Percentiles rank a stretch among this genome's conserved stretches.
Conservation (phyloP, 75 land plant species). For the Cunninghamia lanceolata region DNA sequence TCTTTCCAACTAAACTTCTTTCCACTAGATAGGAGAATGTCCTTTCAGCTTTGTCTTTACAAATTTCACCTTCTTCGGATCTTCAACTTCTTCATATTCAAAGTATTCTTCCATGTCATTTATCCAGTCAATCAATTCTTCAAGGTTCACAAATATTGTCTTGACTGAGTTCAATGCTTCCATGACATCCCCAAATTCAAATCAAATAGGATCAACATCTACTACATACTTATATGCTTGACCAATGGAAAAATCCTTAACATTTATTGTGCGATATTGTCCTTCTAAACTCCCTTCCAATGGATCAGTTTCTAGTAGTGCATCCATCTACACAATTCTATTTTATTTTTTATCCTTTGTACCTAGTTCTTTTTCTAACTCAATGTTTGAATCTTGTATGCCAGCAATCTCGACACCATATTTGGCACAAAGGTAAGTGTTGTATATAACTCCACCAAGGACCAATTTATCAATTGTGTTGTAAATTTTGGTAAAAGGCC, state of each 20-base stretch:
- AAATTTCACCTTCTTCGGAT: no score
- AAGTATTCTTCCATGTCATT: no score
- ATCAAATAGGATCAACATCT: slow-evolving; percentile 41
- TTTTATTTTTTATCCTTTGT: not conserved
- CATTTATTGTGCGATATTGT: slow-evolving; percentile 26
- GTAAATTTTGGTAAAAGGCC: slow-evolving; percentile 35
- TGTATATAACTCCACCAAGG: slow-evolving; percentile 43
- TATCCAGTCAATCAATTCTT: no score
- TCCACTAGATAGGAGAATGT: no score
- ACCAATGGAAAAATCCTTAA: slow-evolving; percentile 32
- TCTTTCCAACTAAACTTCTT: no score
- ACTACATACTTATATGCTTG: slow-evolving; percentile 31
- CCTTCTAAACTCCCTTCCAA: slow-evolving; percentile 28
- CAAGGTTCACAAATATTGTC: slow-evolving; percentile 14
- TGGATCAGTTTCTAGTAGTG: slow-evolving; percentile 29
- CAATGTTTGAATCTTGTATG: slow-evolving; percentile 20
- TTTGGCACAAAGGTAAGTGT: slow-evolving; percentile 46
- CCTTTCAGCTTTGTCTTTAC: no score
- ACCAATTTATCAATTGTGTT: slow-evolving; percentile 40
- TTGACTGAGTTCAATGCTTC: slow-evolving; percentile 25
- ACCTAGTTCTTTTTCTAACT: not conserved
- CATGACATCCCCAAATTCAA: slow-evolving; percentile 18
- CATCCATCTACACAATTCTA: slow-evolving; percentile 36
- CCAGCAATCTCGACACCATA: slow-evolving; percentile 41
- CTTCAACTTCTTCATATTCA: no score